Evolutionary conservation across 2,329 filamentous ascomycete species (phyloP).

Genomic region (Aspergillus calidoustus): DNA sequence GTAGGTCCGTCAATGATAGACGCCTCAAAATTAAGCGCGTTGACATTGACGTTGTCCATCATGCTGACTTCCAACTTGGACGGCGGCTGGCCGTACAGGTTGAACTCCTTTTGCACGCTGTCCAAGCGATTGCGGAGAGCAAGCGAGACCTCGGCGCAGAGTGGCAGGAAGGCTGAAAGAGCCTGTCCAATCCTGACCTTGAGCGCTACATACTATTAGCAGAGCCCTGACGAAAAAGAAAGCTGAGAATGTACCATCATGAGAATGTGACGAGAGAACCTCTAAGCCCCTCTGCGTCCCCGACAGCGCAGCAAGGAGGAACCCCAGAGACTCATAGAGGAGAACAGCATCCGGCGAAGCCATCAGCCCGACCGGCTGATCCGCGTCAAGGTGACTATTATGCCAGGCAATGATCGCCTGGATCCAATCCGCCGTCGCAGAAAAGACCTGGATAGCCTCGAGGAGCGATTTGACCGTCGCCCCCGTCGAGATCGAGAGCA

Average conservation of each 20-base stretch:
- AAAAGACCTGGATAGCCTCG: constrained; percentile 40
- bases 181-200: constrained; percentile 45
- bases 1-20: constrained; percentile 68
- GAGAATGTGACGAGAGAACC: constrained; percentile 38
- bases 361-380: constrained; percentile 36
- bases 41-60: constrained; percentile 48
- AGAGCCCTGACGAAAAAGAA: background rate
- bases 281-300: constrained; percentile 42
- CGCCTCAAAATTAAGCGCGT: constrained; percentile 57
- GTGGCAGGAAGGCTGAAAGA: constrained; percentile 44
- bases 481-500: constrained; percentile 44
- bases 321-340: constrained; percentile 48
- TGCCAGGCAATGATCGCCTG: constrained; percentile 42
- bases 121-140: constrained; percentile 46
- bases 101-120: constrained; percentile 47
- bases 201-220: constrained; percentile 30
- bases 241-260: constrained; percentile 36
- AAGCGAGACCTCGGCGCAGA: constrained; percentile 46
- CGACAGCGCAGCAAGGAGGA: constrained; percentile 45
- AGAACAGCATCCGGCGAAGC: constrained; percentile 44
- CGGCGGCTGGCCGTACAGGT: constrained; percentile 46
- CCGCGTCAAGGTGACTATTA: constrained; percentile 30
- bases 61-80: constrained; percentile 51
- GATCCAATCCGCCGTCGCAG: constrained; percentile 45
- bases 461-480: constrained; percentile 33